Base-by-base conservation (phyloP, 1,139 yeast species). In the Yamadazyma triangularis region DNA sequence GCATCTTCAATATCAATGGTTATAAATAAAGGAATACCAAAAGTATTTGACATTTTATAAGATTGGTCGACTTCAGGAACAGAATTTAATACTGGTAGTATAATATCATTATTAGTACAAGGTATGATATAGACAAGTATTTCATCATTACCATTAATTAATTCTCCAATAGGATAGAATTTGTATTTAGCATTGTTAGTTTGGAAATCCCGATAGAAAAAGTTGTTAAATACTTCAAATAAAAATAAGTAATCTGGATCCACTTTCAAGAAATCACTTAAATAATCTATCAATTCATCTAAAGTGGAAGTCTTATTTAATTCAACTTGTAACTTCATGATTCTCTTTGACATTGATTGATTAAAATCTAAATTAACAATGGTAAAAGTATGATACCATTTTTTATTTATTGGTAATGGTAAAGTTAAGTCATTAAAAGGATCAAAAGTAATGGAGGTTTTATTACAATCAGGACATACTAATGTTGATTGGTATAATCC, bases 371-470 rank as follows among this genome's bases (percentile, higher is more conserved):
- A 69, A 15, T 84, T 80, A 22, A 89, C 72, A 15, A 87, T 62
- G 2, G 72, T 65, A 27, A 89, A 68, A 10, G 73, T 73, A 28
- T 78, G 82, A 23, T 66, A 61, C 96, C 97, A 89, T 35, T 73
- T 69, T 29, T 79, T 75, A 31, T 77, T 77, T 9, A 83, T 77
- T 0, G 97, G 97, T 26, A 91, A 62, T 0, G 97, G 97, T 28
- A 91, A 62, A 0, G 98, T 89, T 41, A 91, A 61, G 50, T 88
- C 97, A 60, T 80, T 86, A 51, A 80, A 91, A 0, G 98, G 98
- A 52, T 91, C 98, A 60, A 89, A 91, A 0, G 97, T 89, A 15
- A 89, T 73, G 18, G 95, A 84, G 3, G 86, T 77, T 44, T 83
- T 83, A 8, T 71, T 55, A 56, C 98, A 91, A 13, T 63, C 79